Conservation (phyloP, 192 early-diverging fungal genomes). For the Coemansia sp. region DNA sequence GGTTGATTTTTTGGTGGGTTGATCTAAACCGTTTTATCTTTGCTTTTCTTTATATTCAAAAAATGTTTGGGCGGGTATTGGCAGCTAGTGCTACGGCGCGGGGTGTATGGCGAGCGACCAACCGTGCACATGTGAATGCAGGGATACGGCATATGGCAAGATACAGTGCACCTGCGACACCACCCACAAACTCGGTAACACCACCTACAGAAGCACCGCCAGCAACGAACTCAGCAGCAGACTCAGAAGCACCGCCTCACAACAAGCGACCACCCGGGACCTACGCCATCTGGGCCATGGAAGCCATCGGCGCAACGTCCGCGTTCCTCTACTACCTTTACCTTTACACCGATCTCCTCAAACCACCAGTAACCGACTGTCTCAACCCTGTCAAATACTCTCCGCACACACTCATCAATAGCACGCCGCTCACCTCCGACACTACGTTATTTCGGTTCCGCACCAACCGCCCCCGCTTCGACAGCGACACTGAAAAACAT, state of each 20-base stretch:
- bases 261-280: slow-evolving; percentile 41
- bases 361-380: slow-evolving; percentile 28
- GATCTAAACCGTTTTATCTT: no score
- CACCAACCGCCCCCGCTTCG: slow-evolving; percentile 52
- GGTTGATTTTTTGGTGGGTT: no score
- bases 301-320: slow-evolving; percentile 31
- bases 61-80: not conserved
- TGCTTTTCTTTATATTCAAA: no score
- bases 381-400: slow-evolving; percentile 56
- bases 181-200: not conserved
- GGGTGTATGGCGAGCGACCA: not conserved
- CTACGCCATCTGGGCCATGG: slow-evolving; percentile 48
- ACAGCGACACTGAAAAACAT: slow-evolving; percentile 24
- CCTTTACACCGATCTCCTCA: slow-evolving; percentile 38
- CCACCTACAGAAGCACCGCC: no score
- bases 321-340: slow-evolving; percentile 41
- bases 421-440: slow-evolving; percentile 51
- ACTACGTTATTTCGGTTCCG: slow-evolving; percentile 62
- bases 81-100: not conserved
- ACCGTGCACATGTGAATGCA: not conserved
- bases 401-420: slow-evolving; percentile 52
- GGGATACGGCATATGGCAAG: not conserved
- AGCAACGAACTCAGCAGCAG: not conserved
- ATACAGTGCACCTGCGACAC: not conserved
- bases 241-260: not conserved